Evolutionary conservation across 768 basidiomycete genomes (phyloP), one percentile per base, ranked within the genome.

Genomic region (Gautieria morchelliformis): DNA sequence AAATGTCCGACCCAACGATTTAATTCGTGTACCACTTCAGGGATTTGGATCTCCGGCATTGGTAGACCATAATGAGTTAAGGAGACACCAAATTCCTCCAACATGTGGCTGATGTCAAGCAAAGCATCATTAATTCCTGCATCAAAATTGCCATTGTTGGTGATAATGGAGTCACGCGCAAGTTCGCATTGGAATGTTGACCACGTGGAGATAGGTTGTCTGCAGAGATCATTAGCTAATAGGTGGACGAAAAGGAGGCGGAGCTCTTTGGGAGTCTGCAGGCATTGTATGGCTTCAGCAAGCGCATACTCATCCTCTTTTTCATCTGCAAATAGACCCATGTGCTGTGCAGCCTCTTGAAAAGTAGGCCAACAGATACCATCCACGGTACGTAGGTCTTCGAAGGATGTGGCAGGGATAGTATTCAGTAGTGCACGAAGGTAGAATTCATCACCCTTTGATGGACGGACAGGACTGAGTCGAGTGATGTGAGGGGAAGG

Each of bases 211-310:
- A n/a, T n/a, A n/a, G n/a, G n/a, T n/a, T n/a, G n/a, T n/a, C n/a
- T n/a, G n/a, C n/a, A n/a, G n/a, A n/a, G n/a, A n/a, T n/a, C 8
- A 67, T 41, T 19, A 63, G 67, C 0, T 62, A 52, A 2, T 58
- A n/a, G n/a, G n/a, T n/a, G n/a, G n/a, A n/a, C n/a, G n/a, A n/a
- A n/a, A n/a, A n/a, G n/a, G n/a, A n/a, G 53, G 5, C 71, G 58
- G 45, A 65, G 67, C 22, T 70, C 67, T 37, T 76, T 70, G 42
- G 70, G 2, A 75, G 56, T 3, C 75, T 58, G 48, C 73, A 67
- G 17, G 69, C 67, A 62, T 76, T 73, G 58, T 0, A 51, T 17
- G 0, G 59, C 11, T 27, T 63, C 57, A 56, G 66, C 37, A 19
- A 69, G 30, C 2, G 64, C n/a, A n/a, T n/a, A n/a, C n/a, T n/a